Percentiles rank a stretch among this genome's conserved stretches.
phyloP scores from a whole-genome alignment of 163 green algal genomes.

The Scenedesmus sp. region DNA sequence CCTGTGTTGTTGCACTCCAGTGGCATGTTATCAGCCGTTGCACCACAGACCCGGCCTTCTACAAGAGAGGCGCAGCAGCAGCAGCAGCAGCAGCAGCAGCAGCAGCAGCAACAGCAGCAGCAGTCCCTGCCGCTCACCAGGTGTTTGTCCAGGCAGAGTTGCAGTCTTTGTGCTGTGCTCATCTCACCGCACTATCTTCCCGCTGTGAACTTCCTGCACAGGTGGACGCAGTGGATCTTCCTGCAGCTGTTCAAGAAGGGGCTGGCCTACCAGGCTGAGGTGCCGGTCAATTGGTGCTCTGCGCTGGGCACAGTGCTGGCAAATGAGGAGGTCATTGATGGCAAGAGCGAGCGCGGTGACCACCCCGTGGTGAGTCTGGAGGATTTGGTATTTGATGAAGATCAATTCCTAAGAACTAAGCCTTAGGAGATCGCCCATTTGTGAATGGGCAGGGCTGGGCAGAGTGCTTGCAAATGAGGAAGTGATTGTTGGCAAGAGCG shows the following conservation, averaged over 20 bases:
- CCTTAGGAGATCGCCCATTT: too few species aligned
- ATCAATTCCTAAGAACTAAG: too few species aligned
- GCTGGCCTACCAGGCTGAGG: conserved; percentile 97
- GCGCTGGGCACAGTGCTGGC: conserved; percentile 97
- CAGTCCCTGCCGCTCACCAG: too few species aligned
- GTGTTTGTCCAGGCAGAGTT: too few species aligned
- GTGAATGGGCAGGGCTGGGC: conserved; percentile 88
- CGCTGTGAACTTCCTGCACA: conserved; percentile 34
- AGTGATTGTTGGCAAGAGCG: conserved; percentile 73
- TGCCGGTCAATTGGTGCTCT: conserved; percentile 99
- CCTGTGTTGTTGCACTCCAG: too few species aligned
- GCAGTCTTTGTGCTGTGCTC: too few species aligned
- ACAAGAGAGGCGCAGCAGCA: background rate
- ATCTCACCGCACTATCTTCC: background rate
- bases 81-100: background rate
- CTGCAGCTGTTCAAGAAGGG: conserved; percentile 93
- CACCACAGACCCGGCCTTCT: background rate
- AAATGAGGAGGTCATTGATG: conserved; percentile 92
- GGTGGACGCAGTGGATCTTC: conserved; percentile 99
- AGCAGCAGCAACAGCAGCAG: too few species aligned
- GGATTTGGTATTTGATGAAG: background rate
- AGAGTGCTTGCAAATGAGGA: conserved; percentile 99
- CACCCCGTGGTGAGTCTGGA: conserved; percentile 83
- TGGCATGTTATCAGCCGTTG: too few species aligned
- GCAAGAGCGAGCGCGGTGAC: conserved; percentile 87